phyloP scores from a whole-genome alignment of 495 filamentous ascomycete species.

The Hyaloscypha bicolor region DNA sequence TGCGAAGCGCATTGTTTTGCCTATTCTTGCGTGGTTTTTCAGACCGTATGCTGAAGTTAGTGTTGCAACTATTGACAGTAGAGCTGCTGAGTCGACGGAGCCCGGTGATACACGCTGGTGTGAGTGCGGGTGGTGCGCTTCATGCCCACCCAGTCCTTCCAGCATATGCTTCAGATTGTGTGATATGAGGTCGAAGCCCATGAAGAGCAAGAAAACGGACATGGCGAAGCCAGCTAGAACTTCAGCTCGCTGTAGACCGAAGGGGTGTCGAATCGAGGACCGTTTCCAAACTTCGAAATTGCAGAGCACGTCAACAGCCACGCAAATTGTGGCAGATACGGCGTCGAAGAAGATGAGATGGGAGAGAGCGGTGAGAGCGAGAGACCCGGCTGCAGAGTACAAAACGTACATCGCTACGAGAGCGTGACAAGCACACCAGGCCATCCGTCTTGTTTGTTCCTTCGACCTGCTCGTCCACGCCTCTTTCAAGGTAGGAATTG shows the following conservation, averaged over 20 bases:
- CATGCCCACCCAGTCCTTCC: slow-evolving; percentile 53
- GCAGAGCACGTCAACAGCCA: slow-evolving; percentile 85
- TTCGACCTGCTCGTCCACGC: slow-evolving; percentile 82
- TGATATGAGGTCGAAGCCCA: slow-evolving; percentile 92
- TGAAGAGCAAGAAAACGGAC: slow-evolving; percentile 92
- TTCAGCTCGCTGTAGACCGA: slow-evolving; percentile 88
- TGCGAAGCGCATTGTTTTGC: slow-evolving; percentile 74
- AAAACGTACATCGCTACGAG: slow-evolving; percentile 79
- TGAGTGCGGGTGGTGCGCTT: slow-evolving; percentile 69
- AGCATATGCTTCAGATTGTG: slow-evolving; percentile 91
- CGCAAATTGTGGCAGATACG: slow-evolving; percentile 88
- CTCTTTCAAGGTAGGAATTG: slow-evolving; percentile 88
- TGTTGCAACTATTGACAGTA: slow-evolving; percentile 87
- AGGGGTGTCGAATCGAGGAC: slow-evolving; percentile 89
- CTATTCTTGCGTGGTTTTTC: slow-evolving; percentile 92
- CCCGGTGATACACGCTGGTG: slow-evolving; percentile 73
- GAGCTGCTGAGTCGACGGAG: slow-evolving; percentile 76
- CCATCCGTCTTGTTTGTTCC: slow-evolving; percentile 78
- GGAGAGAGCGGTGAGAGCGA: slow-evolving; percentile 89
- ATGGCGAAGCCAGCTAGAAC: slow-evolving; percentile 97
- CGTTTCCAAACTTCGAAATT: slow-evolving; percentile 99
- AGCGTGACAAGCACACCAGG: slow-evolving; percentile 90
- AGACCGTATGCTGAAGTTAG: slow-evolving; percentile 84
- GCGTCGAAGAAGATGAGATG: slow-evolving; percentile 95
- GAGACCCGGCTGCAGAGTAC: slow-evolving; percentile 80